Conservation (phyloP, 345 rosid species). For the Erodium maritimum region DNA sequence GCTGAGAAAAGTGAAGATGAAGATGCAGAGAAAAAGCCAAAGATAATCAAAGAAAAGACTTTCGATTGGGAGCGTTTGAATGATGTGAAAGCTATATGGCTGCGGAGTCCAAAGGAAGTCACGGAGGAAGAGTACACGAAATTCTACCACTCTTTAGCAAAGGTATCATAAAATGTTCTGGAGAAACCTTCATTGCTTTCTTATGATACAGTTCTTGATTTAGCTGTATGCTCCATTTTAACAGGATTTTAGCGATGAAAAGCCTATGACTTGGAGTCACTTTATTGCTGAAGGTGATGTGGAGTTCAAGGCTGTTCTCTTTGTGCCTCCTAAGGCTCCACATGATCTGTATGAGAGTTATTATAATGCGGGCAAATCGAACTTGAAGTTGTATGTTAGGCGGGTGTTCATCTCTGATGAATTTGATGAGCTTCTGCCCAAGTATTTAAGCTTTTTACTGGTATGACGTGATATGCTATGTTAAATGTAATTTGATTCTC, state of each 20-base stretch:
- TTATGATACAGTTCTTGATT: not conserved
- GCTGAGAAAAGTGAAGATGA: slow-evolving; percentile 25
- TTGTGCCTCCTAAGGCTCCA: slow-evolving; percentile 95
- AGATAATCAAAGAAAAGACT: slow-evolving; percentile 68
- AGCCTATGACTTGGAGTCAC: slow-evolving; percentile 90
- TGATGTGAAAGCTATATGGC: slow-evolving; percentile 97
- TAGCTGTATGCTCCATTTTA: not conserved
- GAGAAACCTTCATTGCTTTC: no score
- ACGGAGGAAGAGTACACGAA: slow-evolving; percentile 85
- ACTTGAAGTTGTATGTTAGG: slow-evolving; percentile 85
- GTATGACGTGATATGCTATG: no score
- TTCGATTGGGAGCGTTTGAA: slow-evolving; percentile 88
- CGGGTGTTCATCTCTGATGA: slow-evolving; percentile 97
- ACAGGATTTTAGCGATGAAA: slow-evolving; percentile 81
- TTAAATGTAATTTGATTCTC: no score
- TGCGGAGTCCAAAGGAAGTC: slow-evolving; percentile 92
- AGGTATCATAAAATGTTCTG: slow-evolving; percentile 30
- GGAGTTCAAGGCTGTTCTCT: slow-evolving; percentile 85
- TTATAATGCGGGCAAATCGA: slow-evolving; percentile 73
- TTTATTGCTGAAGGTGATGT: slow-evolving; percentile 96
- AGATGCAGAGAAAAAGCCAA: slow-evolving; percentile 63
- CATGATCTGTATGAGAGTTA: slow-evolving; percentile 90
- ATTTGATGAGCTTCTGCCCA: slow-evolving; percentile 92
- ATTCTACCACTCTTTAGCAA: slow-evolving; percentile 74
- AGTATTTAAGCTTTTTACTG: slow-evolving; percentile 67